Base-by-base conservation (phyloP, 176 grass and related monocot species). In the Triticum dicoccoides region DNA sequence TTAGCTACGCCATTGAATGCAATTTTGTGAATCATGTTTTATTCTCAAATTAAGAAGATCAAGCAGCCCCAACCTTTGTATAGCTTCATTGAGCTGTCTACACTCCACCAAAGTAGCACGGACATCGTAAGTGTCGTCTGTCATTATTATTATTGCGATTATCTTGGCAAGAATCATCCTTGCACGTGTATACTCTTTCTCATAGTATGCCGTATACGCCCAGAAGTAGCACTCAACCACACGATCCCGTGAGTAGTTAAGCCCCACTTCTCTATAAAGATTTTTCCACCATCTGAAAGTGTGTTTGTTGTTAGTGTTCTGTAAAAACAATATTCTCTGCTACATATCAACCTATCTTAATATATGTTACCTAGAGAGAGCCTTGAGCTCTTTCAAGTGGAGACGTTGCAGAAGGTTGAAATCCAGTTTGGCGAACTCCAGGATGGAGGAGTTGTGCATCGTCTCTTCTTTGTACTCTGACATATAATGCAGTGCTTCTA, bases 151-250 rank as follows among this genome's bases (percentile, higher is more conserved):
- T 23, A 91, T 10, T 29, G 80, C 61, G 4, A 88, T 73, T 25
- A 69, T 70, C 76, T 91, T 91, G 6, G 89, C 70, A 54, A 78
- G 81, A 34, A 91, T 91, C 39, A 81, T 91, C 17, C 89, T 83
- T 54, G 85, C 71, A 8, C 54, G 59, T 2, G 81, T 76, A 39
- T 75, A 85, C 18, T 88, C 81, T 51, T 87, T 61, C 56, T 91
- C 89, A 42, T 68, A 85, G 77, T 79, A 87, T 20, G 72, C 73
- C 9, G 74, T 82, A 27, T 83, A 83, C 14, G 81, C 27, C 85
- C 79, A 85, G 24, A 91, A 59, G 81, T 88, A 91, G 70, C 73
- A 71, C 49, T 91, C 89, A 21, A 80, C 65, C 24, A 88, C 62
- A 66, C 86, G 89, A 62, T 91, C 86, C 27, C 86, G 24, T 0